Percentiles rank a stretch among this genome's conserved stretches.
phyloP scores from a whole-genome alignment of 441 rosid species.

The Mallotus japonicus region DNA sequence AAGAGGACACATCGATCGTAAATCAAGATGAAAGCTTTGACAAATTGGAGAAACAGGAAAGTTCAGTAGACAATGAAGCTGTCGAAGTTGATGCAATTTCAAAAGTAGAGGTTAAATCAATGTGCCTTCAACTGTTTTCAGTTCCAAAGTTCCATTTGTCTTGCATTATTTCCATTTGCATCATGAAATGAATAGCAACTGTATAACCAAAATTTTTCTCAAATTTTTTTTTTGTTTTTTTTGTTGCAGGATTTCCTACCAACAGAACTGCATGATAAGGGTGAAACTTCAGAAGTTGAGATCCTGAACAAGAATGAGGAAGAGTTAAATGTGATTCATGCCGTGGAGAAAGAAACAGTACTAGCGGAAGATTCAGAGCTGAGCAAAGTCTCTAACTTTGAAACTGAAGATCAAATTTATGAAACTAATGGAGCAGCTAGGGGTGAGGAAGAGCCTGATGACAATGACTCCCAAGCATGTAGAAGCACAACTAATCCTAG shows the following conservation, averaged over 20 bases:
- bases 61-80: background rate
- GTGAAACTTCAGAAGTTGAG: constrained; percentile 24
- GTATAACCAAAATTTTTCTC: background rate
- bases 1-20: background rate
- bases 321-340: constrained; percentile 4
- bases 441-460: constrained; percentile 10
- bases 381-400: constrained; percentile 16
- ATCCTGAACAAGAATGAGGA: constrained; percentile 9
- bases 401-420: constrained; percentile 29
- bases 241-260: constrained; percentile 26
- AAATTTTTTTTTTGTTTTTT: background rate
- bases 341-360: constrained; percentile 22
- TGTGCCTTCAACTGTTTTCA: background rate
- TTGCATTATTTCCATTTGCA: background rate
- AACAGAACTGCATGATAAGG: constrained; percentile 23
- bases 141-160: background rate
- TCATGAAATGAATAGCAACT: background rate
- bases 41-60: constrained; percentile 3
- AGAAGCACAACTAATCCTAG: constrained; percentile 20
- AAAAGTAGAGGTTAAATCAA: constrained; percentile 14
- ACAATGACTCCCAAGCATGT: constrained; percentile 22
- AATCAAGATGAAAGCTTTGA: constrained; percentile 6
- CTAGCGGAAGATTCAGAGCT: constrained; percentile 14
- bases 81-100: background rate
- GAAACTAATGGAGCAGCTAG: constrained; percentile 18